Evolutionary conservation across 768 basidiomycete species (phyloP).

Genomic region (Mycena olivaceomarginata): DNA sequence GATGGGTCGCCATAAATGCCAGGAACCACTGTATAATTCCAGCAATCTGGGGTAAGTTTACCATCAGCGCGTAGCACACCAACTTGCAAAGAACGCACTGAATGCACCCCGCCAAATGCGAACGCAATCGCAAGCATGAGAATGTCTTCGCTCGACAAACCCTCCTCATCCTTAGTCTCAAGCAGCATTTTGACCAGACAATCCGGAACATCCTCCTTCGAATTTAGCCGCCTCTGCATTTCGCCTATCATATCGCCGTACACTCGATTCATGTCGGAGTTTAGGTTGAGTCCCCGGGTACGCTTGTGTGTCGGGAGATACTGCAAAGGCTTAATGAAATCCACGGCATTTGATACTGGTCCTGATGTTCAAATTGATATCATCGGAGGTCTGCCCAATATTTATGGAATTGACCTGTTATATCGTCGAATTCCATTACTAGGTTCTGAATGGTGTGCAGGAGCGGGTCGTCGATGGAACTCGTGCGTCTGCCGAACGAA

Average conservation of each 20-base stretch:
- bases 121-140: constrained; percentile 3
- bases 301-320: background rate
- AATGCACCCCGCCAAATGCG: background rate
- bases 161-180: background rate
- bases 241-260: background rate
- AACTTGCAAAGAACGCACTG: background rate
- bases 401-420: background rate
- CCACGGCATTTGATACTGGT: background rate
- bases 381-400: background rate
- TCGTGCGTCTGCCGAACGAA: background rate
- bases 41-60: constrained; percentile 50
- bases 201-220: background rate
- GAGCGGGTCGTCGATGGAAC: constrained; percentile 3
- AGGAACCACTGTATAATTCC: constrained; percentile 59
- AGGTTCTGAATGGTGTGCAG: background rate
- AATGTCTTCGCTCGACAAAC: constrained; percentile 2
- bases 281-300: background rate
- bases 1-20: constrained; percentile 53
- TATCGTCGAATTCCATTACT: background rate
- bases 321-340: background rate
- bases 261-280: background rate
- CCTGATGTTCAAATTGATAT: background rate
- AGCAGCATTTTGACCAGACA: background rate
- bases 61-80: background rate
- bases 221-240: background rate